phyloP scores from a whole-genome alignment of 768 basidiomycete species.

The Termitomyces sp. region DNA sequence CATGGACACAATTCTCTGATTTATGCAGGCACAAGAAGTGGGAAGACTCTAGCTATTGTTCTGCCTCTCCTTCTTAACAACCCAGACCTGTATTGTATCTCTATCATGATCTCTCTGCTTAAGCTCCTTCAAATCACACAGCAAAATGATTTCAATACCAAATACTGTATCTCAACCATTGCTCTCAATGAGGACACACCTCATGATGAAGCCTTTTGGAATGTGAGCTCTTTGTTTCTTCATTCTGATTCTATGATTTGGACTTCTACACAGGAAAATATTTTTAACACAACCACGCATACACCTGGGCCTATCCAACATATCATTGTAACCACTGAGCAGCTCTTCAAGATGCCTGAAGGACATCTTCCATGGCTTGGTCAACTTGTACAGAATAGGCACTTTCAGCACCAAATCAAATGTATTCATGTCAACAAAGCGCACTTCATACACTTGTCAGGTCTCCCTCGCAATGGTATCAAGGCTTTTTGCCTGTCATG shows the following conservation, averaged over 20 bases:
- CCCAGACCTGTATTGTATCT: no score
- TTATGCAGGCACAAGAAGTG: conserved; percentile 22
- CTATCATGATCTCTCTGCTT: conserved; percentile 18
- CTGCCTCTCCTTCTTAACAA: conserved; percentile 21
- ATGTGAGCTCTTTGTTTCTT: no score
- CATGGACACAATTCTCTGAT: conserved; percentile 18
- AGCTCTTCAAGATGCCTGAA: conserved; percentile 16
- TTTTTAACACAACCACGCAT: neutral
- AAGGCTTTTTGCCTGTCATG: neutral
- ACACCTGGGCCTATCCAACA: neutral
- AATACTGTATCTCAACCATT: conserved; percentile 15
- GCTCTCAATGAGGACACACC: conserved; percentile 23
- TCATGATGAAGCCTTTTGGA: neutral
- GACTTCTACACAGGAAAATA: neutral
- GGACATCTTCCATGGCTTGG: conserved; percentile 11
- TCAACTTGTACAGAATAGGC: neutral
- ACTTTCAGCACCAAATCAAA: conserved; percentile 3
- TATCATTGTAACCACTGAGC: conserved; percentile 19
- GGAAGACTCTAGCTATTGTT: conserved; percentile 26
- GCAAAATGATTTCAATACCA: conserved; percentile 15
- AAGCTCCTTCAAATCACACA: conserved; percentile 17
- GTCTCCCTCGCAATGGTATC: neutral
- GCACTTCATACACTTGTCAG: no score
- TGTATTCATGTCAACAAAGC: conserved; percentile 21
- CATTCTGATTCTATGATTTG: neutral